phyloP scores from a whole-genome alignment of 345 rosid species.

The Geranium brycei region DNA sequence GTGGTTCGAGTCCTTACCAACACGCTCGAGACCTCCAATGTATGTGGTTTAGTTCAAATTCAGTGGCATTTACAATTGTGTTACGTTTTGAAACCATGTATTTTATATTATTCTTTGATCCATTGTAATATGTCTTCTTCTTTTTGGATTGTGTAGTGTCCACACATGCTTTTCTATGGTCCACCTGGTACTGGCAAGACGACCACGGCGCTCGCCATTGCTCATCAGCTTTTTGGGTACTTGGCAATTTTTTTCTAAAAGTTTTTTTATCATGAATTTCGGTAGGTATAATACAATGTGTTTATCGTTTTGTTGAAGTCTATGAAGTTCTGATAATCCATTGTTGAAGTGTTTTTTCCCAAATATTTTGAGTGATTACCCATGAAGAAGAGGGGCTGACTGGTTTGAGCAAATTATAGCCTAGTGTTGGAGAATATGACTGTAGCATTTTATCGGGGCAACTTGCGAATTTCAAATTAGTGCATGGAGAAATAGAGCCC shows the following conservation, averaged over 20 bases:
- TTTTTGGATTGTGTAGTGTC: slow-evolving; percentile 36
- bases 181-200: slow-evolving; percentile 98
- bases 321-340: background rate
- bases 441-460: background rate
- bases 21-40: slow-evolving; percentile 74
- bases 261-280: background rate
- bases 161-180: slow-evolving; percentile 95
- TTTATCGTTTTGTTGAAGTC: background rate
- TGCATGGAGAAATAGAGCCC: background rate
- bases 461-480: background rate
- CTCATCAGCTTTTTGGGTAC: slow-evolving; percentile 86
- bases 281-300: too few species aligned
- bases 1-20: slow-evolving; percentile 94
- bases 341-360: background rate
- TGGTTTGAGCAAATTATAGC: background rate
- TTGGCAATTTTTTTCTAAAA: background rate
- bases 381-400: background rate
- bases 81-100: background rate
- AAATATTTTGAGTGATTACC: background rate
- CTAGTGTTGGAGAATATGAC: background rate
- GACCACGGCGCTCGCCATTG: slow-evolving; percentile 91
- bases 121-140: background rate
- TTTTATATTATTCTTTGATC: background rate
- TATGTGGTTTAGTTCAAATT: slow-evolving; percentile 9
- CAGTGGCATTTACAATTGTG: background rate